Evolutionary conservation across 768 basidiomycete genomes (phyloP).

Genomic region (Trametes punicea): DNA sequence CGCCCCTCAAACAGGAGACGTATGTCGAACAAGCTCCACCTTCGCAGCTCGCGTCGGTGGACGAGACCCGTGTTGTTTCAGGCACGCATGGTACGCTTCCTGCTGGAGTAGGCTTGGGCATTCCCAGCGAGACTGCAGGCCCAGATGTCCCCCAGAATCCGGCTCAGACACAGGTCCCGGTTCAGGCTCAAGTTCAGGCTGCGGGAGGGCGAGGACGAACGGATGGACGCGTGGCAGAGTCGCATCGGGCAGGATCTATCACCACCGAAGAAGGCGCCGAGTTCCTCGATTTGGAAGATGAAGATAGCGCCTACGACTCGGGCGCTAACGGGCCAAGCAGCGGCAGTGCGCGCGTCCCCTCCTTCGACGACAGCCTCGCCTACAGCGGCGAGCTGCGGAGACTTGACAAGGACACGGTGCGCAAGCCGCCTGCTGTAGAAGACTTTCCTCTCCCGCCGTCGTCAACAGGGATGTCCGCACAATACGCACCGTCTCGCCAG

Average conservation of each 20-base stretch:
- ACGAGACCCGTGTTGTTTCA: background rate
- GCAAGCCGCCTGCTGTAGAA: conserved; percentile 43
- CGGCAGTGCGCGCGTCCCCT: conserved; percentile 7
- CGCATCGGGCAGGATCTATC: conserved; percentile 15
- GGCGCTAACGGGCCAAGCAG: conserved; percentile 14
- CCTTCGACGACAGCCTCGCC: conserved; percentile 20
- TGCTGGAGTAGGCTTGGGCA: conserved; percentile 1
- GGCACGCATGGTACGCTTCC: background rate
- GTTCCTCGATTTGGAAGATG: conserved; percentile 66
- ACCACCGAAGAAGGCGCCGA: conserved; percentile 40
- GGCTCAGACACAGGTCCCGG: no score
- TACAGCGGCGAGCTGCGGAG: conserved; percentile 11
- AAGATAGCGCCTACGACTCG: conserved; percentile 39
- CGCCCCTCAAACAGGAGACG: conserved; percentile 15
- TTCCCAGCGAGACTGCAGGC: background rate
- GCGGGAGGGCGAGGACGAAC: background rate
- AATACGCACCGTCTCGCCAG: conserved; percentile 7
- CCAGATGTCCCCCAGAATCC: background rate
- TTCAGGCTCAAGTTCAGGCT: background rate
- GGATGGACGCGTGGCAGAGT: conserved; percentile 6
- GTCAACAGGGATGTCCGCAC: conserved; percentile 8
- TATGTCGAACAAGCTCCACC: conserved; percentile 12
- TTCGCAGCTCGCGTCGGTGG: conserved; percentile 1
- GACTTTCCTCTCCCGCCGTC: conserved; percentile 50
- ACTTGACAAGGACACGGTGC: conserved; percentile 12